Evolutionary conservation across 176 grass and related monocot species (phyloP).

Genomic region (Oryza coarctata): DNA sequence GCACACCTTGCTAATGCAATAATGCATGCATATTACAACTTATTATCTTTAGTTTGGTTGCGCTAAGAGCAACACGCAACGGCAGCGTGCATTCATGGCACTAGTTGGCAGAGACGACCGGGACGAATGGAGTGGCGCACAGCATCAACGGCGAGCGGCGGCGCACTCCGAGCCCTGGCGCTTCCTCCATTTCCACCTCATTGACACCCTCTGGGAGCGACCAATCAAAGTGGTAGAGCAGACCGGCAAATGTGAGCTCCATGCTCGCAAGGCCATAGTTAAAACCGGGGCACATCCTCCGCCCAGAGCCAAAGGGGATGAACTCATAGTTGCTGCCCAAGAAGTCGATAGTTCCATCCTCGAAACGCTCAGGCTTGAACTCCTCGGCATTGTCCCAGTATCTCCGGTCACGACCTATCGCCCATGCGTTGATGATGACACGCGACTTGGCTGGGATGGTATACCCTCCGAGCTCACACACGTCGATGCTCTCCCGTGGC

Average conservation of each 20-base stretch:
- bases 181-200: slow-evolving; percentile 14
- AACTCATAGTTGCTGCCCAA: slow-evolving; percentile 21
- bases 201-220: slow-evolving; percentile 7
- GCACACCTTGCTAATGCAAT: no score
- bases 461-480: neutral
- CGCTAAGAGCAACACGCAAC: no score
- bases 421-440: neutral
- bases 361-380: slow-evolving; percentile 31
- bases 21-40: no score
- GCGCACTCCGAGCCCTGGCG: neutral
- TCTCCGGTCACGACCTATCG: neutral
- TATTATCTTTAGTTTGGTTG: no score
- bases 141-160: neutral
- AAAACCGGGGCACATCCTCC: neutral
- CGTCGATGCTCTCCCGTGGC: neutral
- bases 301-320: slow-evolving; percentile 4
- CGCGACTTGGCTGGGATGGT: neutral
- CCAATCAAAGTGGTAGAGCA: slow-evolving; percentile 24
- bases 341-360: slow-evolving; percentile 3
- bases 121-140: neutral
- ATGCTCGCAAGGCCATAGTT: neutral
- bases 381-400: slow-evolving; percentile 21
- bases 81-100: no score
- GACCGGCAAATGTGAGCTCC: neutral
- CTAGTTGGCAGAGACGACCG: neutral